Base-by-base conservation (phyloP, 1,139 yeast genomes). In the Yamadazyma blattariae region DNA sequence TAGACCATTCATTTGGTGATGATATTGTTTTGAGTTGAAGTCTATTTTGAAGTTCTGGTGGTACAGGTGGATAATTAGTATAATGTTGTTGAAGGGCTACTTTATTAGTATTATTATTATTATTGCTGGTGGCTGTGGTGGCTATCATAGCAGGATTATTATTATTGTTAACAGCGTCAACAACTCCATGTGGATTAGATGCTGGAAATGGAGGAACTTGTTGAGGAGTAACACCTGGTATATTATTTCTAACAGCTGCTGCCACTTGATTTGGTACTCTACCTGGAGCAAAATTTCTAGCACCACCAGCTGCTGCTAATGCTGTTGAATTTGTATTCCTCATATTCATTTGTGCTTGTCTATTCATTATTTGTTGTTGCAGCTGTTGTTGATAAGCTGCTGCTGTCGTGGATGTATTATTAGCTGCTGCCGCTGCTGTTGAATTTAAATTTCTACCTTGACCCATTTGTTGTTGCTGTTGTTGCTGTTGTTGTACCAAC, bases 1-100 rank as follows among this genome's bases (percentile, higher is more conserved):
- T 68, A 0, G 87, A 79, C 92, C 90, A 84, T 45, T 73, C 74
- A 15, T 59, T 53, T 19, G 56, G 45, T 22, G 56, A 44, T 1
- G 50, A 37, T 7, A 61, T 34, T 4, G 48, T 49, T 17, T 48
- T 50, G 34, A 55, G 41, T 1, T 52, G 52, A 4, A 57, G 31
- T 25, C 46, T 46, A 16, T 34, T 45, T 34, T 51, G 55, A 3
- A 60, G 38, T 27, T 61, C 64, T 1, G 48, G 38, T 4, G 61
- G 47, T n/a, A 49, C 43, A 3, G 42, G 33, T 14, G 47, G 48
- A 31, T 44, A 45, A 2, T 36, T 30, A 6, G 45, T 38, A 31
- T 39, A 23, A 12, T 33, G 15, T 34, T 35, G 34, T 27, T 35
- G 22, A 21, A 26, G 21, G 3, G 38, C 35, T 16, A 33, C 22